Evolutionary conservation across 1,284 basidiomycete genomes (phyloP).

Genomic region (Ganoderma sinense): DNA sequence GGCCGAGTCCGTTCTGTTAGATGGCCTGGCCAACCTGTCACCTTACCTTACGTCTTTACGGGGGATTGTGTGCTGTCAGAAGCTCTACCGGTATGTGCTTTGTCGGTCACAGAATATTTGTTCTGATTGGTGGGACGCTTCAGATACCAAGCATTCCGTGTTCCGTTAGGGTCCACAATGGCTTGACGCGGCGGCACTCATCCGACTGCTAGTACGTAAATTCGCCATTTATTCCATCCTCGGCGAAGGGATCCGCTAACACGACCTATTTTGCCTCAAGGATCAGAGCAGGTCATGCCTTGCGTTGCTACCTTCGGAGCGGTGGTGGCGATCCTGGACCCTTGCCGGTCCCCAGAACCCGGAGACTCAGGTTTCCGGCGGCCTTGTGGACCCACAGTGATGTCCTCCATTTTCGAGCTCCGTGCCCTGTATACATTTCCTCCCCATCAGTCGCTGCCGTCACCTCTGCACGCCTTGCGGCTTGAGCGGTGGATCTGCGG

Average conservation of each 20-base stretch:
- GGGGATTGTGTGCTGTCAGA: neutral
- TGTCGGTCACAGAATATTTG: neutral
- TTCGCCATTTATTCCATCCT: neutral
- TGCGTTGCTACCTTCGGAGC: constrained; percentile 20
- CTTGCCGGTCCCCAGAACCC: constrained; percentile 9
- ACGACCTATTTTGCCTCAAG: constrained; percentile 21
- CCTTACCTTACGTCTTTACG: neutral
- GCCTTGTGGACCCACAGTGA: constrained; percentile 4
- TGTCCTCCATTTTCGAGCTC: neutral
- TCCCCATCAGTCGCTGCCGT: constrained; percentile 8
- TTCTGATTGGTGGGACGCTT: constrained; percentile 1
- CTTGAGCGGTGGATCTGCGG: neutral
- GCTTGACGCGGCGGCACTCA: constrained; percentile 1
- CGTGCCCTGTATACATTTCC: neutral
- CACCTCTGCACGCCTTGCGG: constrained; percentile 4
- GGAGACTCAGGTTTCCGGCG: constrained; percentile 6
- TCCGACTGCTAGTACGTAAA: constrained; percentile 27
- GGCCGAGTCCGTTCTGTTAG: constrained; percentile 2
- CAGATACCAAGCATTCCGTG: neutral
- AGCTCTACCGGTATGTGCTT: neutral
- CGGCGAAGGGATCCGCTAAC: constrained; percentile 11
- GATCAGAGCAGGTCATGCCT: constrained; percentile 26
- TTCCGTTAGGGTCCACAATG: neutral
- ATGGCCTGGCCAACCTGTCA: neutral
- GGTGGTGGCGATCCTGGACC: neutral